Base-by-base conservation (phyloP, 108 stramenopile species). In the Parmales sp. region DNA sequence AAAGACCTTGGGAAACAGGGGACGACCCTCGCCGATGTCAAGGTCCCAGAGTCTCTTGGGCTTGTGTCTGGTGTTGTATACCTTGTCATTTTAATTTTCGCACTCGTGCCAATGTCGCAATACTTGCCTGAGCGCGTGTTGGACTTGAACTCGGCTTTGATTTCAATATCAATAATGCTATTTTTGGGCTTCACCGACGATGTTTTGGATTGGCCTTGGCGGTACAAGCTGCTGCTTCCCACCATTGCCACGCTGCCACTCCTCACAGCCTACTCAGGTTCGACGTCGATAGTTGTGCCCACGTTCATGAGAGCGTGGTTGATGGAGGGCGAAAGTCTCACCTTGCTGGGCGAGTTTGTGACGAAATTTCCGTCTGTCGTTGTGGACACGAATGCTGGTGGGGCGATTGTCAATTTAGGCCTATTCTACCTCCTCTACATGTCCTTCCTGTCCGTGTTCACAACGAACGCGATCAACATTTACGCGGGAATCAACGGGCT, bases 391-490 rank as follows among this genome's bases (percentile, higher is more conserved):
- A 75, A 83, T 51, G 82, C 87, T 2, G 76, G 83, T 31, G 95
- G 92, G 28, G 73, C 76, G 3, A 71, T 93, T 2, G 54, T 96
- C 23, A 88, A 94, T 70, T 54, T 93, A 69, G 93, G 94, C 37
- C 51, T 75, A 39, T 78, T 90, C 38, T 99, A 95, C 72, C 71
- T 91, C 65, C 71, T 95, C 23, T 97, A 94, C 75, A 99, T 99
- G 95, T 92, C 88, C 34, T 74, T 97, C 74, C 80, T 97, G 37
- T 94, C 95, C 0, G 95, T 99, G 2, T 99, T 99, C 83, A 97
- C 96, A 79, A 98, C 98, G 34, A 99, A 99, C 74, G 94, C 96
- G 1, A 95, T 99, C 65, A 99, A 99, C 71, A 99, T 99, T 50
- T 95, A 94, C 65, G 98, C 98, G 13, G 98, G 98, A 16, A 95